A percentile compares a stretch with the other conserved stretches of the same genome.
These are phyloP conservation scores for Dactylellina sp. DNA, from an alignment of 2,329 filamentous ascomycete species.

Conservation along the genomic window DNA sequence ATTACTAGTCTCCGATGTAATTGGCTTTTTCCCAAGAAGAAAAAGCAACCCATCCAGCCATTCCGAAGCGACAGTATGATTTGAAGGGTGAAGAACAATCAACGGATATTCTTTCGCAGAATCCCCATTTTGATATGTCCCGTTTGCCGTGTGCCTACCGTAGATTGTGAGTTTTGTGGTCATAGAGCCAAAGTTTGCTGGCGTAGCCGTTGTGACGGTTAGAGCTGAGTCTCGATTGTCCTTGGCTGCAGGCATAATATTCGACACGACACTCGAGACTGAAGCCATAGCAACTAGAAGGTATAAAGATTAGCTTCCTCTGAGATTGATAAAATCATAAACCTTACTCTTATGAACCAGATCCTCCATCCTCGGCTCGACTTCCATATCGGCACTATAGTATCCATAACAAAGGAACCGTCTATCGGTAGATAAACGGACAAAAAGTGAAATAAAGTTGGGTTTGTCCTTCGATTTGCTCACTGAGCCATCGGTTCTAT, in stretches of 20 bases:
- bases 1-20: conserved; percentile 95
- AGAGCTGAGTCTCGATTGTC: conserved; percentile 63
- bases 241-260: conserved; percentile 35
- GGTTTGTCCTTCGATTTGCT: conserved; percentile 61
- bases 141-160: conserved; percentile 70
- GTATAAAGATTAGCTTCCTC: not conserved
- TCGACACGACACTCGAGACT: conserved; percentile 49
- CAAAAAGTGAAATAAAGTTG: conserved; percentile 79
- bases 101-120: conserved; percentile 75
- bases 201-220: conserved; percentile 61
- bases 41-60: conserved; percentile 97
- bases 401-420: conserved; percentile 90
- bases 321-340: not conserved
- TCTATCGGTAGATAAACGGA: conserved; percentile 88
- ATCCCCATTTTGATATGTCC: conserved; percentile 60
- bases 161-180: conserved; percentile 93
- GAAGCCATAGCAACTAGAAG: conserved; percentile 40
- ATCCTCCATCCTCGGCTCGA: conserved; percentile 77
- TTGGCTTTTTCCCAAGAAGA: conserved; percentile 92
- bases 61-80: conserved; percentile 86
- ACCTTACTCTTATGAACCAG: conserved; percentile 78
- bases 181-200: conserved; percentile 62
- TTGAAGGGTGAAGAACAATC: conserved; percentile 83
- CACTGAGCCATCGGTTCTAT: conserved; percentile 60
- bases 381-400: conserved; percentile 75